Percentiles rank a stretch among this genome's conserved stretches.
Conservation (phyloP, 352 stramenopile species). For the Pythium myriotylum region DNA sequence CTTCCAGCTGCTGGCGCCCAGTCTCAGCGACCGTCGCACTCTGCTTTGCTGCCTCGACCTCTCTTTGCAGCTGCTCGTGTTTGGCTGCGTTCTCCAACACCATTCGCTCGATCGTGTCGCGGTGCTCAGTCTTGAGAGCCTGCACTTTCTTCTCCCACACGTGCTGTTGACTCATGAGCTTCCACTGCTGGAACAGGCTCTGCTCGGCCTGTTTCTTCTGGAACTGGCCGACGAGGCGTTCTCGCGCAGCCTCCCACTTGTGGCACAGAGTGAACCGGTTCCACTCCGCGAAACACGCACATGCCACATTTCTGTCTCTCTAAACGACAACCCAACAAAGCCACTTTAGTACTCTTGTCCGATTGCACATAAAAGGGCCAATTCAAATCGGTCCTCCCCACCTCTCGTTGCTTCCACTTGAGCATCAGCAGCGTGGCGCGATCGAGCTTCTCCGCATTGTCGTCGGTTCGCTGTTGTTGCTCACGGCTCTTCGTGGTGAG, state of each 20-base stretch:
- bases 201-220: slow-evolving; percentile 17
- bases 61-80: slow-evolving; percentile 38
- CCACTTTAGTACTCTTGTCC: background rate
- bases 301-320: background rate
- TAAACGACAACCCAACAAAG: too few relatives aligned
- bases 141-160: slow-evolving; percentile 13
- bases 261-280: background rate
- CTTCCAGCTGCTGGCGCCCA: slow-evolving; percentile 52
- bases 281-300: slow-evolving; percentile 24
- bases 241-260: slow-evolving; percentile 8
- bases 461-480: slow-evolving; percentile 18
- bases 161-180: slow-evolving; percentile 17
- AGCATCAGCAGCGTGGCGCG: slow-evolving; percentile 11
- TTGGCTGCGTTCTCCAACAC: background rate
- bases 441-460: slow-evolving; percentile 2
- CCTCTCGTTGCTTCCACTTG: slow-evolving; percentile 21
- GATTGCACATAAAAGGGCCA: slow-evolving; percentile 6
- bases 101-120: background rate
- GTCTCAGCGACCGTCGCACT: slow-evolving; percentile 40
- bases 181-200: slow-evolving; percentile 19
- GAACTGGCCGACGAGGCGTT: slow-evolving; percentile 17
- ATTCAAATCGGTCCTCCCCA: background rate
- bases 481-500: slow-evolving; percentile 30
- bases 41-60: slow-evolving; percentile 40
- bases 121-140: slow-evolving; percentile 6